Evolutionary conservation across 164 flowering plant species (phyloP).

Genomic region (Nymphaea colorata): DNA sequence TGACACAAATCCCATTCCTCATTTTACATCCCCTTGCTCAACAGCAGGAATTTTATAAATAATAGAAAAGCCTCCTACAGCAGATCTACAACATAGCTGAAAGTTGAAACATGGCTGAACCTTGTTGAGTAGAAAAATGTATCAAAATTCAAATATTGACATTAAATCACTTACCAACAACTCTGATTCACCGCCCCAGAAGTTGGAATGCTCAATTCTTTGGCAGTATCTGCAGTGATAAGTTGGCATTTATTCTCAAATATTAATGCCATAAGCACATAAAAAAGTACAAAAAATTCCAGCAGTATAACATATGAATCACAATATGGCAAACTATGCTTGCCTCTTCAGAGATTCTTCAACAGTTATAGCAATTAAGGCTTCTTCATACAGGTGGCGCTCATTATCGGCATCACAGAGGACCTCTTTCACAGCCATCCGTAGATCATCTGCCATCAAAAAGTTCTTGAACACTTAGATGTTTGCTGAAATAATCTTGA

Average conservation of each 20-base stretch:
- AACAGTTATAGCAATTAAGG: constrained; percentile 79
- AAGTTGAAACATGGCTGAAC: no score
- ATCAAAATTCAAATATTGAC: no score
- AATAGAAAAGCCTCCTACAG: no score
- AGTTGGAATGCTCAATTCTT: constrained; percentile 61
- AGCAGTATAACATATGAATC: not conserved
- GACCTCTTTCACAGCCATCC: constrained; percentile 87
- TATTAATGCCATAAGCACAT: not conserved
- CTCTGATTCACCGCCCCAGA: constrained; percentile 98
- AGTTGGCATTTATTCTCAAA: not conserved
- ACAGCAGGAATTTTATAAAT: no score
- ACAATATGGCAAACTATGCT: not conserved
- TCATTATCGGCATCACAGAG: constrained; percentile 64
- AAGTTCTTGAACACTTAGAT: not conserved
- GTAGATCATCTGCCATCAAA: constrained; percentile 51
- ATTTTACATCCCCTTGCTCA: no score
- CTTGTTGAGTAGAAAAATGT: no score
- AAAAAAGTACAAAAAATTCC: not conserved
- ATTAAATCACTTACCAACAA: constrained; percentile 45
- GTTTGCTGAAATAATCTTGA: not conserved
- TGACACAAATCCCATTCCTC: no score
- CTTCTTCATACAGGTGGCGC: constrained; percentile 58
- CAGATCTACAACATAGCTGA: no score
- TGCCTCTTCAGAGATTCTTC: constrained; percentile 78
- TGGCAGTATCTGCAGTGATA: constrained; percentile 61